phyloP scores from a whole-genome alignment of 495 filamentous ascomycete species.

The Arthonia radiata region DNA sequence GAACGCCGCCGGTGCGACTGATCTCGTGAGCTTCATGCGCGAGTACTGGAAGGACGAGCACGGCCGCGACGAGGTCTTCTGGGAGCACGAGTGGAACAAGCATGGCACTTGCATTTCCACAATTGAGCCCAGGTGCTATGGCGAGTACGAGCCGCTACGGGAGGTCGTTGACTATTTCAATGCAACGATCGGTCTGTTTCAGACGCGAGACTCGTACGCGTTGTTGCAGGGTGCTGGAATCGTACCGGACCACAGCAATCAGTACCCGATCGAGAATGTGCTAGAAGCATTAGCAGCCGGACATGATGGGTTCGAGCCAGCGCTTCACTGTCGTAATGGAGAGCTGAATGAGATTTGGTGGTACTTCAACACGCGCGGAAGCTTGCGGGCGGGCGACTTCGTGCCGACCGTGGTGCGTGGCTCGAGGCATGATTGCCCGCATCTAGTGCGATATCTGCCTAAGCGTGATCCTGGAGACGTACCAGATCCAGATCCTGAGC shows the following conservation, averaged over 20 bases:
- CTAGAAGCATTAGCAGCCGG: slow-evolving; percentile 39
- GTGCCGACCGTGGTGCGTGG: too few relatives aligned
- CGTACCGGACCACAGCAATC: slow-evolving; percentile 28
- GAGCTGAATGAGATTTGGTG: slow-evolving; percentile 67
- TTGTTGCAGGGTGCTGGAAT: slow-evolving; percentile 39
- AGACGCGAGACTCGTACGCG: slow-evolving; percentile 33
- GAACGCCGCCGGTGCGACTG: slow-evolving; percentile 29
- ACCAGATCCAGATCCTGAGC: too few relatives aligned
- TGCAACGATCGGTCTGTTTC: slow-evolving; percentile 33
- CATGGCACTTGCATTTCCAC: slow-evolving; percentile 62
- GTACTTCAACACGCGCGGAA: slow-evolving; percentile 55
- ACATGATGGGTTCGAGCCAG: too few relatives aligned
- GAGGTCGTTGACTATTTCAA: slow-evolving; percentile 41
- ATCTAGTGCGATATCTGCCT: too few relatives aligned
- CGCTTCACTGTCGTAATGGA: too few relatives aligned
- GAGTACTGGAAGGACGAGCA: slow-evolving; percentile 49
- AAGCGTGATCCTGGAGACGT: too few relatives aligned
- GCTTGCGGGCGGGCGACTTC: slow-evolving; percentile 51
- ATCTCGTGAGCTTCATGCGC: slow-evolving; percentile 47
- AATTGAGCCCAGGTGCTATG: slow-evolving; percentile 52
- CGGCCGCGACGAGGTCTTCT: slow-evolving; percentile 42
- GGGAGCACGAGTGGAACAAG: slow-evolving; percentile 76
- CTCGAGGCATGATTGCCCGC: too few relatives aligned
- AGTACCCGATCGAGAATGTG: slow-evolving; percentile 40
- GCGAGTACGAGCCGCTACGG: slow-evolving; percentile 27